A percentile compares a stretch with the other conserved stretches of the same genome.
These are phyloP conservation scores for Dacryopinax spathularia DNA, from an alignment of 768 basidiomycete species.

Conservation along the genomic window DNA sequence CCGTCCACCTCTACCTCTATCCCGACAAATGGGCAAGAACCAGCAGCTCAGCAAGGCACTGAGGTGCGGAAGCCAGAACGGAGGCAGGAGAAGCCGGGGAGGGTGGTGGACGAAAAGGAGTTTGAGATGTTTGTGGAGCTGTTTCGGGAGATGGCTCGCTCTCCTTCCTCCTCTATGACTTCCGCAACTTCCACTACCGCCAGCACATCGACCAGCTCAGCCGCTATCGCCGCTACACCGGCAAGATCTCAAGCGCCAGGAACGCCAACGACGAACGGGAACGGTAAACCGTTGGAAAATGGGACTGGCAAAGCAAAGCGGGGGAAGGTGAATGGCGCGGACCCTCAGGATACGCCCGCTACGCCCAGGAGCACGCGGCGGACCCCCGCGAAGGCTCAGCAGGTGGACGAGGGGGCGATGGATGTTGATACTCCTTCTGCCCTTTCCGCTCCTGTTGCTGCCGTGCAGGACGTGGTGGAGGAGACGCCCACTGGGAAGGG, in stretches of 20 bases:
- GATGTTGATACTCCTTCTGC: not conserved
- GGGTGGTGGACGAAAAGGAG: constrained; percentile 38
- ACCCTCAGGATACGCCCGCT: no score
- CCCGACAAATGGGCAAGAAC: not conserved
- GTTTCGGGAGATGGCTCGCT: constrained; percentile 40
- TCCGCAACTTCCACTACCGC: no score
- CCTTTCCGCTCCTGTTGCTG: no score
- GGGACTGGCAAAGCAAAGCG: not conserved
- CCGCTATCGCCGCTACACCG: no score
- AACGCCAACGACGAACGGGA: not conserved
- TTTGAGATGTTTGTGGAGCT: constrained; percentile 45
- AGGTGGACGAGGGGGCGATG: not conserved
- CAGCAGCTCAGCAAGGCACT: not conserved
- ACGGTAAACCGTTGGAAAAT: no score
- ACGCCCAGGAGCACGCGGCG: not conserved
- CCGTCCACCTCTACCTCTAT: not conserved
- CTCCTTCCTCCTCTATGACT: no score
- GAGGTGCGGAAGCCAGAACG: constrained; percentile 6
- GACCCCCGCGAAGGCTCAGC: not conserved
- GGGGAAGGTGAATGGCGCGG: not conserved
- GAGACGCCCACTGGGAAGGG: not conserved
- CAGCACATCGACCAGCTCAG: no score
- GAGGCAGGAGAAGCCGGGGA: constrained; percentile 16
- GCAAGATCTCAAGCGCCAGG: not conserved
- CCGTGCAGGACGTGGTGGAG: not conserved